These are phyloP conservation scores for Globisporangium parvum DNA, from an alignment of 352 stramenopile genomes.

Conservation along the genomic window DNA sequence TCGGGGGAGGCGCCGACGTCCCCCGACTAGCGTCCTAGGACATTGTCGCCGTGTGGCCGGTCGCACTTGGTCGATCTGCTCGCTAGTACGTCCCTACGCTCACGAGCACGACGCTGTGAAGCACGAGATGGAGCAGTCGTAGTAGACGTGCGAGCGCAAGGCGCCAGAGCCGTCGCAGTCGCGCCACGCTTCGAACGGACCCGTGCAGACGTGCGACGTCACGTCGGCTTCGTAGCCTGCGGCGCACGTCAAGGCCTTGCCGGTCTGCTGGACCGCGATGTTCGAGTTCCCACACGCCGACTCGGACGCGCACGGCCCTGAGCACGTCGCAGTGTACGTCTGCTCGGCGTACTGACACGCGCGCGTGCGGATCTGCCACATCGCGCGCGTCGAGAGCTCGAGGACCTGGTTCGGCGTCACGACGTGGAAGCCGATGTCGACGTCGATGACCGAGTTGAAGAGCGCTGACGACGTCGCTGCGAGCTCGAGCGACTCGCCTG, in stretches of 20 bases:
- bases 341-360: constrained; percentile 42
- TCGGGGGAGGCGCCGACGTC: too few relatives aligned
- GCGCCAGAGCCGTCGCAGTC: constrained; percentile 42
- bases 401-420: constrained; percentile 66
- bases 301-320: constrained; percentile 28
- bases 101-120: constrained; percentile 42
- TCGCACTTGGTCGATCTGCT: too few relatives aligned
- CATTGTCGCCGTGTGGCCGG: too few relatives aligned
- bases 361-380: constrained; percentile 63
- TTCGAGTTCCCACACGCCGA: constrained; percentile 49
- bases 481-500: constrained; percentile 46
- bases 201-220: constrained; percentile 34
- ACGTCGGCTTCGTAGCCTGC: constrained; percentile 42
- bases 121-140: constrained; percentile 56
- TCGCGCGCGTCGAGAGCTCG: constrained; percentile 35
- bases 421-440: constrained; percentile 69
- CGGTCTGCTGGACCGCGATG: constrained; percentile 29
- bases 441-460: constrained; percentile 59
- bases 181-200: constrained; percentile 37
- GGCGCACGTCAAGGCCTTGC: constrained; percentile 20
- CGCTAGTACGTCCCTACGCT: too few relatives aligned
- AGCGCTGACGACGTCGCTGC: constrained; percentile 31
- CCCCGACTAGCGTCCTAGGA: too few relatives aligned
- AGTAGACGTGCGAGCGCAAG: constrained; percentile 36
- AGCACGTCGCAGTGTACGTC: constrained; percentile 42